Percentiles rank a stretch among this genome's conserved stretches.
Evolutionary conservation across 2,329 filamentous ascomycete species (phyloP).

Genomic region (Alternaria sp.): DNA sequence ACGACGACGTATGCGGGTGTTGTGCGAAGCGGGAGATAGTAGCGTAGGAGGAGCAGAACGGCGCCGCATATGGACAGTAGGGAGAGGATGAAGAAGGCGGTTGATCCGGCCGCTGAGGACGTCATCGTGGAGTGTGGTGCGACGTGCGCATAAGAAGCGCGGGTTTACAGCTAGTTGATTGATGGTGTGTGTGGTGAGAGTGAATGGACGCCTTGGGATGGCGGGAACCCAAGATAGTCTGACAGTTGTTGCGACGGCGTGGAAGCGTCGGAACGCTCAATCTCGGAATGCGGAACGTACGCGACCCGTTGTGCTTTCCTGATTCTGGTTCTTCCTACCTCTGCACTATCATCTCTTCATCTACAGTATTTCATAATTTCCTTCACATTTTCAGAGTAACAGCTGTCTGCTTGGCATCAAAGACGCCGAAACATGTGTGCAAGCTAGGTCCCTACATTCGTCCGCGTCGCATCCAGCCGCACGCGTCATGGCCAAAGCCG

Average conservation of each 20-base stretch:
- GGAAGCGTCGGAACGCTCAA: slow-evolving; percentile 25
- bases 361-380: neutral
- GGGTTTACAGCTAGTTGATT: slow-evolving; percentile 6
- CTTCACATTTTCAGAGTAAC: neutral
- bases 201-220: slow-evolving; percentile 7
- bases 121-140: slow-evolving; percentile 46
- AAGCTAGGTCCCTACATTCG: slow-evolving; percentile 4
- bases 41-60: slow-evolving; percentile 84
- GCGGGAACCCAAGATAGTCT: slow-evolving; percentile 7
- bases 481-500: slow-evolving; percentile 13
- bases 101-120: slow-evolving; percentile 76
- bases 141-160: slow-evolving; percentile 26
- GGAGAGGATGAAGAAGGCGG: slow-evolving; percentile 77
- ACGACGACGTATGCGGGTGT: slow-evolving; percentile 90
- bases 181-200: slow-evolving; percentile 12
- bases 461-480: slow-evolving; percentile 12
- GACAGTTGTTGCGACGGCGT: slow-evolving; percentile 13
- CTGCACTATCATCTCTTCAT: neutral
- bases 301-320: slow-evolving; percentile 14
- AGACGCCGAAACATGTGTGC: slow-evolving; percentile 3
- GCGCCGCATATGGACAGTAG: slow-evolving; percentile 77
- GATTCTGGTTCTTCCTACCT: neutral
- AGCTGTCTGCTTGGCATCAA: neutral
- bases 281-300: slow-evolving; percentile 31
- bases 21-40: slow-evolving; percentile 88